These are phyloP conservation scores for Patellaria atrata DNA, from an alignment of 495 filamentous ascomycete genomes.

Conservation along the genomic window DNA sequence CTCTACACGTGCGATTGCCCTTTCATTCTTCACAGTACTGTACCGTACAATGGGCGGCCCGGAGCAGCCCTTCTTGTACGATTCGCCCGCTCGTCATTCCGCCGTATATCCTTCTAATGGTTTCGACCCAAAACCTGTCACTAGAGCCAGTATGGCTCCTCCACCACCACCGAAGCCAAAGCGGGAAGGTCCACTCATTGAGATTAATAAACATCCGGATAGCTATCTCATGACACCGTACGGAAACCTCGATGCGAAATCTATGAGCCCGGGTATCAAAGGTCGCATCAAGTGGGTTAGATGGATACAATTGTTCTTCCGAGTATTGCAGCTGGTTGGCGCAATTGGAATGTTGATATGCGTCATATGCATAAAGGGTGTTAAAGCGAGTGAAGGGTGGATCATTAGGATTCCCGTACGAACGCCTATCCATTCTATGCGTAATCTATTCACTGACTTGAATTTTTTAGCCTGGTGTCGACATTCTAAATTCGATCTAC, in stretches of 20 bases:
- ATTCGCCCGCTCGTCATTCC: conserved; percentile 34
- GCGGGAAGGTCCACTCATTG: conserved; percentile 56
- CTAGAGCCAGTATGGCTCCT: conserved; percentile 51
- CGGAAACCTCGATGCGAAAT: conserved; percentile 38
- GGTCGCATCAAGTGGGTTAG: conserved; percentile 49
- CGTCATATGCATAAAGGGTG: conserved; percentile 55
- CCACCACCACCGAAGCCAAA: conserved; percentile 42
- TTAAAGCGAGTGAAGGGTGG: conserved; percentile 49
- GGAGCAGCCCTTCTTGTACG: conserved; percentile 67
- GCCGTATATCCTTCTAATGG: conserved; percentile 38
- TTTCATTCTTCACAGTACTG: conserved; percentile 13
- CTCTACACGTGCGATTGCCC: conserved; percentile 6
- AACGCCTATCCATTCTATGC: too few relatives aligned
- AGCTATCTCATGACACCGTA: conserved; percentile 37
- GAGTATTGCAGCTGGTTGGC: conserved; percentile 47
- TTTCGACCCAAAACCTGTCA: conserved; percentile 75
- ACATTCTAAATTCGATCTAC: conserved; percentile 55
- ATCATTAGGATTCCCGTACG: conserved; percentile 65
- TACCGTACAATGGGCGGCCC: conserved; percentile 22
- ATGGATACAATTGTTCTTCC: conserved; percentile 48
- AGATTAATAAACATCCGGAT: conserved; percentile 71
- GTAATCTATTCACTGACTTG: background rate
- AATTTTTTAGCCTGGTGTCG: conserved; percentile 48
- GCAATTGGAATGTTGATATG: conserved; percentile 57
- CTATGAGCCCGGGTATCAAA: conserved; percentile 60